A percentile compares a stretch with the other conserved stretches of the same genome.
Conservation (phyloP, 805 yeast genomes). For the Saccharomycopsis javanensis region DNA sequence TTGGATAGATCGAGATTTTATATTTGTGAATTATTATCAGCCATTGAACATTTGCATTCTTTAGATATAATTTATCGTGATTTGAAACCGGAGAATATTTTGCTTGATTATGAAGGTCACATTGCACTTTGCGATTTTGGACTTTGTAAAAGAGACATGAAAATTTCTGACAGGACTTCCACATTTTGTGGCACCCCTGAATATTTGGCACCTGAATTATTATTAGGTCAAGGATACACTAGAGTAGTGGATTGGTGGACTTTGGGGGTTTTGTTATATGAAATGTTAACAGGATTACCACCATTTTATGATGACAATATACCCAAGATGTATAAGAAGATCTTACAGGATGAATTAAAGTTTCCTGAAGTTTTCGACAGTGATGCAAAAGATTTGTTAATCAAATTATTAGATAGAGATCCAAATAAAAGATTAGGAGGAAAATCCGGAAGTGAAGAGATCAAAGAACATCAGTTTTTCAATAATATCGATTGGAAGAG, state of each 20-base stretch:
- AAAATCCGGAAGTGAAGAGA: constrained; percentile 63
- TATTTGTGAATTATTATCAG: constrained; percentile 87
- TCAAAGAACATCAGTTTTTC: constrained; percentile 72
- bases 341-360: constrained; percentile 75
- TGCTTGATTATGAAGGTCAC: constrained; percentile 93
- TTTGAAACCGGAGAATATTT: constrained; percentile 89
- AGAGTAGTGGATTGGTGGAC: constrained; percentile 99
- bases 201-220: constrained; percentile 89
- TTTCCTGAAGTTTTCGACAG: constrained; percentile 83
- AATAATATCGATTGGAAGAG: constrained; percentile 62
- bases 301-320: constrained; percentile 95
- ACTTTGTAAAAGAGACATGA: constrained; percentile 90
- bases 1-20: constrained; percentile 86
- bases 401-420: constrained; percentile 49
- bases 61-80: constrained; percentile 92
- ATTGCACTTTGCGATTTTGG: constrained; percentile 98
- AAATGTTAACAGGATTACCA: constrained; percentile 94
- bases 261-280: constrained; percentile 83
- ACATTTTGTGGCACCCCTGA: constrained; percentile 99
- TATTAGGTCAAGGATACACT: constrained; percentile 88
- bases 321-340: constrained; percentile 88
- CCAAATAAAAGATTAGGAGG: constrained; percentile 64
- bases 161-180: constrained; percentile 72
- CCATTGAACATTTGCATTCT: constrained; percentile 84
- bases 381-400: constrained; percentile 67